Evolutionary conservation across 1,284 basidiomycete species (phyloP).

Genomic region (Inonotus obliquus): DNA sequence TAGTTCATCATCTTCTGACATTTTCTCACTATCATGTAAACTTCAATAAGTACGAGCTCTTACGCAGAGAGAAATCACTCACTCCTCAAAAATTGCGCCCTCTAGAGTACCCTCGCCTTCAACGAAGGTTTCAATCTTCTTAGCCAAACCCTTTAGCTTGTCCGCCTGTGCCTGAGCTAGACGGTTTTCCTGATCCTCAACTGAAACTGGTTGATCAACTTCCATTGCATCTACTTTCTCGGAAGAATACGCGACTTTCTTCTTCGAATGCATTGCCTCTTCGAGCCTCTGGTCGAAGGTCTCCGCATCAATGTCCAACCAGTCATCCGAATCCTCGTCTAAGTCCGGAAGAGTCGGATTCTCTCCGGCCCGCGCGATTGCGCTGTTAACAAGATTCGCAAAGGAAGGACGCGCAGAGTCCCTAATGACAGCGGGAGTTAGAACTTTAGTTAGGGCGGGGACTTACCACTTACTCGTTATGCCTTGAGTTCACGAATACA

Average conservation of each 20-base stretch:
- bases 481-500: constrained; percentile 59
- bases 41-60: neutral
- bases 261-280: constrained; percentile 30
- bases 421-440: neutral
- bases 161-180: constrained; percentile 59
- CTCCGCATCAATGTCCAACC: constrained; percentile 64
- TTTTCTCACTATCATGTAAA: constrained; percentile 44
- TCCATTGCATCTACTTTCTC: constrained; percentile 36
- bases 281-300: constrained; percentile 63
- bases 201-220: constrained; percentile 33
- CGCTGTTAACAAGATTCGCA: constrained; percentile 49
- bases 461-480: constrained; percentile 54
- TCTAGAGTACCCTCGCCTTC: constrained; percentile 83
- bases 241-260: constrained; percentile 16
- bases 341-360: constrained; percentile 21
- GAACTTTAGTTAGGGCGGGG: neutral
- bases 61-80: constrained; percentile 29
- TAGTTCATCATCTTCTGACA: constrained; percentile 42
- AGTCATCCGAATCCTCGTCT: constrained; percentile 65
- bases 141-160: constrained; percentile 70
- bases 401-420: constrained; percentile 11
- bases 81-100: constrained; percentile 88
- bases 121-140: constrained; percentile 83
- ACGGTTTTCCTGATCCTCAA: constrained; percentile 41
- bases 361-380: constrained; percentile 43